These are phyloP conservation scores for Emericellopsis cladophorae DNA, from an alignment of 2,329 filamentous ascomycete genomes.

Conservation along the genomic window DNA sequence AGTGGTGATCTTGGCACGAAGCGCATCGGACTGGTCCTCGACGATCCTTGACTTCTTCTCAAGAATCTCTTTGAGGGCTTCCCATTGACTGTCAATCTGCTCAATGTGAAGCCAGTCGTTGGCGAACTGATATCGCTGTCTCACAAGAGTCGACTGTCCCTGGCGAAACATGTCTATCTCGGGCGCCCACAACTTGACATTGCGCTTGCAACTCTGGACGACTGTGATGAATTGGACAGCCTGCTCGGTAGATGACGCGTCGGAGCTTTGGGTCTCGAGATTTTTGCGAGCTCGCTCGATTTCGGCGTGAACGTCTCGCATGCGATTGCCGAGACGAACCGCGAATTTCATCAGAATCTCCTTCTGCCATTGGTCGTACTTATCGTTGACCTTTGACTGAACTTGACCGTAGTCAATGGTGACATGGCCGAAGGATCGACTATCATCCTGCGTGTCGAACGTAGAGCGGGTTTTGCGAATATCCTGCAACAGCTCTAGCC, in stretches of 20 bases:
- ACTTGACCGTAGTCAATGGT: constrained; percentile 98
- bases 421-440: constrained; percentile 83
- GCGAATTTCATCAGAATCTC: constrained; percentile 94
- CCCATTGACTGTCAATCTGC: constrained; percentile 94
- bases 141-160: constrained; percentile 80
- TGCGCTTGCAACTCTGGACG: constrained; percentile 90
- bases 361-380: constrained; percentile 99
- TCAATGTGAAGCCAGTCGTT: constrained; percentile 92
- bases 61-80: constrained; percentile 81
- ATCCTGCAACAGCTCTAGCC: constrained; percentile 93
- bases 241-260: constrained; percentile 89
- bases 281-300: constrained; percentile 84
- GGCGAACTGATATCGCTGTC: constrained; percentile 89
- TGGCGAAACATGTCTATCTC: constrained; percentile 94
- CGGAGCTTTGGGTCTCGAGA: constrained; percentile 81
- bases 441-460: constrained; percentile 94
- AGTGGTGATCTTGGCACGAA: constrained; percentile 86
- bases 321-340: constrained; percentile 71
- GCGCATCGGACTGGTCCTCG: constrained; percentile 86
- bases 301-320: constrained; percentile 85
- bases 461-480: constrained; percentile 91
- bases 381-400: constrained; percentile 95
- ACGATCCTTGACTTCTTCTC: constrained; percentile 90
- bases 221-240: constrained; percentile 98
- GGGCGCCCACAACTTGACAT: constrained; percentile 86